Conservation (phyloP, 495 filamentous ascomycete genomes). For the Cenococcum geophilum region DNA sequence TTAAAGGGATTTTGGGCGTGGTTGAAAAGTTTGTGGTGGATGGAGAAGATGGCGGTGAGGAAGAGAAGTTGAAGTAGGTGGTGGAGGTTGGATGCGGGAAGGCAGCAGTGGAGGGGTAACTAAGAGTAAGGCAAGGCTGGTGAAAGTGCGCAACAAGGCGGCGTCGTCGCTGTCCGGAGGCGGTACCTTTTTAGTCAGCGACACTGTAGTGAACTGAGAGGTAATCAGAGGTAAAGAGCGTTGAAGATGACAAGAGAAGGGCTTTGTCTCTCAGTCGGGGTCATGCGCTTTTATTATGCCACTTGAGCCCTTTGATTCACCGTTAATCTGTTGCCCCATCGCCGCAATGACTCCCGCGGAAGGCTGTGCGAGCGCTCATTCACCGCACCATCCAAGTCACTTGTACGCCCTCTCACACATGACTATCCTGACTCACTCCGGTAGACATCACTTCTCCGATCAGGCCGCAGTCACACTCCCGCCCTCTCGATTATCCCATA, state of each 20-base stretch:
- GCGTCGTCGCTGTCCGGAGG: background rate
- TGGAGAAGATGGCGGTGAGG: constrained; percentile 7
- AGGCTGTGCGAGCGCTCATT: constrained; percentile 26
- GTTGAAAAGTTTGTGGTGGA: constrained; percentile 5
- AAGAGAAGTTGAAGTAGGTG: constrained; percentile 1
- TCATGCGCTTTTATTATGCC: constrained; percentile 1
- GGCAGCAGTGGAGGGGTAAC: constrained; percentile 4
- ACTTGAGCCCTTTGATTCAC: background rate
- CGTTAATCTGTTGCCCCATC: background rate
- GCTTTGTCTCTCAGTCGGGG: background rate
- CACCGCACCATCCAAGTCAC: constrained; percentile 16
- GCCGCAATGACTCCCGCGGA: constrained; percentile 18
- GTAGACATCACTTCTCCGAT: background rate
- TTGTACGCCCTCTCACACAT: constrained; percentile 2
- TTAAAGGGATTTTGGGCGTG: constrained; percentile 3
- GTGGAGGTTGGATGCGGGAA: background rate
- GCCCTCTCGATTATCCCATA: background rate
- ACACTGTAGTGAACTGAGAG: background rate
- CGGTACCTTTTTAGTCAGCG: background rate
- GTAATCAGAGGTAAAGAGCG: no score
- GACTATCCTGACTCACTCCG: background rate
- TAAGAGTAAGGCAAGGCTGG: constrained; percentile 6
- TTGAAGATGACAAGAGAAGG: no score
- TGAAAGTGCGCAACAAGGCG: background rate
- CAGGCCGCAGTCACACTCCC: background rate